phyloP scores from a whole-genome alignment of 805 yeast genomes.

The Yamadazyma sp. region DNA sequence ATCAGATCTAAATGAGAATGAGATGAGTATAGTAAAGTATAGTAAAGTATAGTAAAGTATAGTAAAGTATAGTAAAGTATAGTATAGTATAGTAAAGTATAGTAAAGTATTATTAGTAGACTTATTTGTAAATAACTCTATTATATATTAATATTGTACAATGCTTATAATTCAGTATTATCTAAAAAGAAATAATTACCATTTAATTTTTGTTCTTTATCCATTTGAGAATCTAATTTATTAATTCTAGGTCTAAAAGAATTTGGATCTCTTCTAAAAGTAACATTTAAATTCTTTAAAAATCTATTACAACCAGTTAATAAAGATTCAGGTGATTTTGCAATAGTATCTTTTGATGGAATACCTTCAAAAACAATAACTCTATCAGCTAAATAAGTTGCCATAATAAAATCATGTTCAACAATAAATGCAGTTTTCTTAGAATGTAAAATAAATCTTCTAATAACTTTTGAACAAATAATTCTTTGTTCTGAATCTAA shows the following conservation, averaged over 20 bases:
- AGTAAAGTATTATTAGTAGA: too few species aligned
- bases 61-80: too few species aligned
- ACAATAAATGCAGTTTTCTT: constrained; percentile 99
- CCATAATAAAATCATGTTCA: constrained; percentile 99
- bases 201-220: constrained; percentile 87
- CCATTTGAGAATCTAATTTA: constrained; percentile 97
- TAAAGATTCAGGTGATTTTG: constrained; percentile 87
- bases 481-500: constrained; percentile 99
- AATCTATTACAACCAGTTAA: constrained; percentile 96
- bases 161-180: constrained; percentile 37
- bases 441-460: constrained; percentile 93
- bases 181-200: constrained; percentile 98
- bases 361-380: constrained; percentile 97
- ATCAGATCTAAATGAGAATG: too few species aligned
- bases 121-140: too few species aligned
- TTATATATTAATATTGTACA: too few species aligned
- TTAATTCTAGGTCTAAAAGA: constrained; percentile 98
- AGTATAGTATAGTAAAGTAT: too few species aligned
- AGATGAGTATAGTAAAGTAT: too few species aligned
- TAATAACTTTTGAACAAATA: constrained; percentile 95
- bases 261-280: constrained; percentile 98
- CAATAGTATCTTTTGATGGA: constrained; percentile 83
- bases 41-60: too few species aligned
- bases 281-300: constrained; percentile 94
- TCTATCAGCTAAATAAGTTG: constrained; percentile 97